Evolutionary conservation across 768 basidiomycete genomes (phyloP).

Genomic region (Holtermanniella nyarrowii): DNA sequence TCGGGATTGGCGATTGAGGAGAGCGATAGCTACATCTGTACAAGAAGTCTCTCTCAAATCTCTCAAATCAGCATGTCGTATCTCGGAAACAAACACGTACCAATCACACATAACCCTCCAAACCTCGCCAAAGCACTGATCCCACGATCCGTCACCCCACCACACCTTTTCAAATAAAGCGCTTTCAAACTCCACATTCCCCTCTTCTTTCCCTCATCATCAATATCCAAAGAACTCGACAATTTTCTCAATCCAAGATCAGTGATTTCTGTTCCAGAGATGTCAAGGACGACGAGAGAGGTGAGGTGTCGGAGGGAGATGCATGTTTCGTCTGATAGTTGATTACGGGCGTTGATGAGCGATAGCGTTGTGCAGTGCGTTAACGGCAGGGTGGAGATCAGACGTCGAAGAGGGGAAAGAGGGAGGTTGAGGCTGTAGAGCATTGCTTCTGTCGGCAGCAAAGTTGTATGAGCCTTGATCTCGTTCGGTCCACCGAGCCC

Average conservation of each 20-base stretch:
- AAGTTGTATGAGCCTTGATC: background rate
- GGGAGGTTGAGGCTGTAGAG: background rate
- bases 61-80: background rate
- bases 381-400: background rate
- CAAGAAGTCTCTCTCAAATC: background rate
- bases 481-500: too few relatives aligned
- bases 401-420: background rate
- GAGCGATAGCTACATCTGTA: background rate
- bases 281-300: background rate
- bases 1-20: background rate
- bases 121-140: background rate
- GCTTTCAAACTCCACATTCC: background rate
- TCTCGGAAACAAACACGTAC: background rate
- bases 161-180: background rate
- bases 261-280: background rate
- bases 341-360: background rate
- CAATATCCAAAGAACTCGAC: background rate
- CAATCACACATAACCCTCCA: background rate
- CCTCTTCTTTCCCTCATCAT: background rate
- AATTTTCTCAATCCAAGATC: background rate
- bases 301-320: background rate
- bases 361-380: background rate
- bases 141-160: background rate
- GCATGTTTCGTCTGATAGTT: background rate
- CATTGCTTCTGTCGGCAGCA: background rate